Evolutionary conservation across 345 rosid species (phyloP).

Genomic region (Dovyalis caffra): DNA sequence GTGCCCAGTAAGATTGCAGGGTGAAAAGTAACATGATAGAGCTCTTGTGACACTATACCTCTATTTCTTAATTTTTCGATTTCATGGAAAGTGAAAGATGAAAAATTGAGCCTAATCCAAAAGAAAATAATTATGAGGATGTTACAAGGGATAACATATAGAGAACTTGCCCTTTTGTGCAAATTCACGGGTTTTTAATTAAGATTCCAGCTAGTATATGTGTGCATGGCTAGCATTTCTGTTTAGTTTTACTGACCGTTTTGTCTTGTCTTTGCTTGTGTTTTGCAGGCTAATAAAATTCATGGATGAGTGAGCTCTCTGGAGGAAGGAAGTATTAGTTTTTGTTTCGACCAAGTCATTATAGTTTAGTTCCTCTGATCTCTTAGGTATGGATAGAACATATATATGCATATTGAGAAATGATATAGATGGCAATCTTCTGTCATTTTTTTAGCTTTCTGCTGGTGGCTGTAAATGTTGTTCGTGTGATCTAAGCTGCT

Average conservation of each 20-base stretch:
- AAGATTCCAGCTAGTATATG: background rate
- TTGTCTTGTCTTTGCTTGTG: background rate
- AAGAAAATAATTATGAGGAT: background rate
- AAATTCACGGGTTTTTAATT: background rate
- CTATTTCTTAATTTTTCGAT: background rate
- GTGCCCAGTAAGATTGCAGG: background rate
- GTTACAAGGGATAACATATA: background rate
- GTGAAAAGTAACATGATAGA: too few relatives aligned
- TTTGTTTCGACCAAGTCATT: background rate
- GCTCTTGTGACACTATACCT: too few relatives aligned
- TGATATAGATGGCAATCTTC: background rate
- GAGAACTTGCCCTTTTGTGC: background rate
- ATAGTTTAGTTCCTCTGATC: background rate
- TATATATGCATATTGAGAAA: slow-evolving; percentile 4
- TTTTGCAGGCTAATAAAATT: slow-evolving; percentile 22
- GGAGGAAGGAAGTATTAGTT: background rate
- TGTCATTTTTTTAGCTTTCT: background rate
- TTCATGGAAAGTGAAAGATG: background rate
- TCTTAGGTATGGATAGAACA: background rate
- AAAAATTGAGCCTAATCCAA: too few relatives aligned
- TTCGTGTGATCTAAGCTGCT: background rate
- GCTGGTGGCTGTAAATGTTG: slow-evolving; percentile 7
- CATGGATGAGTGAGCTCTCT: slow-evolving; percentile 8
- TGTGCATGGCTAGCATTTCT: background rate
- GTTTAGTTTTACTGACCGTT: background rate